Base-by-base conservation (phyloP, 2,329 filamentous ascomycete genomes). In the Hypoxylon sp. region DNA sequence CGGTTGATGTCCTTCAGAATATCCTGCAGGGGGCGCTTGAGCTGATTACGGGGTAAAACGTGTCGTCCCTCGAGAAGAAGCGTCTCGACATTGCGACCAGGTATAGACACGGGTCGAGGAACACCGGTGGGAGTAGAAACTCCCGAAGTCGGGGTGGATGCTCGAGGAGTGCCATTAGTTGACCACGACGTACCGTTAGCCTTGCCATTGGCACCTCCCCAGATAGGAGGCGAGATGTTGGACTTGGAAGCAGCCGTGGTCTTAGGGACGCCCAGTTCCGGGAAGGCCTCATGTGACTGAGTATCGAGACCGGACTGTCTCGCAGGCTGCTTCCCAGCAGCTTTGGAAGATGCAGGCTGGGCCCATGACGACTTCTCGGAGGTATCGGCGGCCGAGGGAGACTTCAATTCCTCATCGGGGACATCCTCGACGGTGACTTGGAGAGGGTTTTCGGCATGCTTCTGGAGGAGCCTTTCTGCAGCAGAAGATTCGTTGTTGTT, bases 1-100 rank as follows among this genome's bases (percentile, higher is more conserved):
- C 88, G 90, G 75, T 96, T 97, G 74, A 97, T 90, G 60, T 97
- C 91, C 69, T 90, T 89, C 67, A 97, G 78, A 60, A 94, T 87
- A 61, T 97, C 93, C 21, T 84, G 78, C 41, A 97, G 79, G 5
- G 93, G 90, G 63, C 90, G 90, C 79, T 89, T 95, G 66, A 97
- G 77, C 70, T 96, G 86, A 52, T 77, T 78, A 31, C 88, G 84
- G 12, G 90, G 87, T 35, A 90, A 81, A 69, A 97, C 83, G 69
- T 94, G 87, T 34, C 86, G 82, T 6, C 88, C 84, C 45, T 88
- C 84, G 52, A 96, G 81, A 17, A 83, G 80, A 59, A 95, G 84
- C 27, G 82, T 81, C 71, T 96, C 90, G 61, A 86, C 84, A 71
- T 91, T 87, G 66, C 90, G 90, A 60, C 92, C 91, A 11, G 92